These are phyloP conservation scores for Ilyonectria robusta DNA, from an alignment of 2,329 filamentous ascomycete species.

Conservation along the genomic window DNA sequence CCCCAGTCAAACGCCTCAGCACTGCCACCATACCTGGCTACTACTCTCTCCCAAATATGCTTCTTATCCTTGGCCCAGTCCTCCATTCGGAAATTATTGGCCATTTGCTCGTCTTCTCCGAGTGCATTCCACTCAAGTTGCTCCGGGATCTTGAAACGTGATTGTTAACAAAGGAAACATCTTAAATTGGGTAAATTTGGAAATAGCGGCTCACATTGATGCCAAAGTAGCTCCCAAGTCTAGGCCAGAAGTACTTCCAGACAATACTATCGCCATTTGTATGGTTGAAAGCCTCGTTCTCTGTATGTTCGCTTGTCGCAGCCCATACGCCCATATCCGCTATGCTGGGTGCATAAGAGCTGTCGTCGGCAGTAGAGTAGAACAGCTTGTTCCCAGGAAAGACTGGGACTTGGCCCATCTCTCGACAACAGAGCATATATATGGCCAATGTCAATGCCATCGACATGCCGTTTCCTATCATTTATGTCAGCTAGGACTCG, in stretches of 20 bases:
- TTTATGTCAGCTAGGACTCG: not conserved
- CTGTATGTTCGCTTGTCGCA: conserved; percentile 16
- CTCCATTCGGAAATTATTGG: conserved; percentile 32
- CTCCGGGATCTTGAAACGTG: conserved; percentile 21
- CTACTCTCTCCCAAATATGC: conserved; percentile 35
- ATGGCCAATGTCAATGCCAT: conserved; percentile 34
- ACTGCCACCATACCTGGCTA: conserved; percentile 33
- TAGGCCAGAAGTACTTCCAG: conserved; percentile 32
- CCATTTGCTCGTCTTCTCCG: conserved; percentile 32
- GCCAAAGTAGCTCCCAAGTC: conserved; percentile 21
- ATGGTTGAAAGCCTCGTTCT: conserved; percentile 35
- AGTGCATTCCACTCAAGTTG: conserved; percentile 31
- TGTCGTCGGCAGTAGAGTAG: conserved; percentile 28
- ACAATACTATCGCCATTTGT: conserved; percentile 30
- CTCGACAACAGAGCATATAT: conserved; percentile 34
- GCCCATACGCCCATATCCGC: conserved; percentile 33
- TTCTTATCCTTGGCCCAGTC: conserved; percentile 39
- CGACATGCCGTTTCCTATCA: conserved; percentile 37
- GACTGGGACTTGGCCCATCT: conserved; percentile 29
- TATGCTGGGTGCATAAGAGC: conserved; percentile 32
- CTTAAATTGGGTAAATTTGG: not conserved
- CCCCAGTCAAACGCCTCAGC: conserved; percentile 37
- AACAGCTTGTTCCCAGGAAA: conserved; percentile 38
- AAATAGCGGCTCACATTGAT: conserved; percentile 21
- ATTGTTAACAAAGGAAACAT: not conserved